phyloP scores from a whole-genome alignment of 1,284 basidiomycete genomes.

The Exobasidium rhododendri region DNA sequence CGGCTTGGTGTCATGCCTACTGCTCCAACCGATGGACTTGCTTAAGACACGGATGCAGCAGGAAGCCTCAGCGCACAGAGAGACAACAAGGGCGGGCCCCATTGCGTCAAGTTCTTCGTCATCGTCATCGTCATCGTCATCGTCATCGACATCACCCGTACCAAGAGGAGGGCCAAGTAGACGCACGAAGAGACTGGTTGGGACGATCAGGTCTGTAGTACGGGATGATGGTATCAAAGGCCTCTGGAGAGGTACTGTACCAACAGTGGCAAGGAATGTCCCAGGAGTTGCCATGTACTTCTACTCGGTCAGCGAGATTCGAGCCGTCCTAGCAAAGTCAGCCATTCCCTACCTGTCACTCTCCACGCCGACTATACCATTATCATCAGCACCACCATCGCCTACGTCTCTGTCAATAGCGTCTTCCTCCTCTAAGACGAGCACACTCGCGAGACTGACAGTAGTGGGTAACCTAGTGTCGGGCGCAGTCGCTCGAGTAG shows the following conservation, averaged over 20 bases:
- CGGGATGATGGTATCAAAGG: constrained; percentile 38
- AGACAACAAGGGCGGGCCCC: neutral
- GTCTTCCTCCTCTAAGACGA: constrained; percentile 58
- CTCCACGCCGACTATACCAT: constrained; percentile 21
- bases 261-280: constrained; percentile 49
- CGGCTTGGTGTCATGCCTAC: constrained; percentile 48
- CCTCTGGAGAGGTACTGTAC: constrained; percentile 50
- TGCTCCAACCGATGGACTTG: constrained; percentile 52
- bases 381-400: constrained; percentile 25
- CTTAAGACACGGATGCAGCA: constrained; percentile 54
- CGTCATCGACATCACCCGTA: neutral
- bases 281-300: constrained; percentile 54
- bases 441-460: constrained; percentile 62
- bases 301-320: constrained; percentile 47
- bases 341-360: constrained; percentile 41
- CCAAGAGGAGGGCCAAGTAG: constrained; percentile 12
- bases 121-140: neutral
- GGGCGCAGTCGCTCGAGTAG: constrained; percentile 78
- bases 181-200: constrained; percentile 27
- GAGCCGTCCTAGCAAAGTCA: constrained; percentile 30
- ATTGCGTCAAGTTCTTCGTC: too few relatives aligned
- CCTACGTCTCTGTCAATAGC: neutral
- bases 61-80: neutral
- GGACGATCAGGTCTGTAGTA: constrained; percentile 27
- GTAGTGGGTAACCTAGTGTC: constrained; percentile 80